Conservation (phyloP, 345 rosid genomes). For the Pelargonium nanum region DNA sequence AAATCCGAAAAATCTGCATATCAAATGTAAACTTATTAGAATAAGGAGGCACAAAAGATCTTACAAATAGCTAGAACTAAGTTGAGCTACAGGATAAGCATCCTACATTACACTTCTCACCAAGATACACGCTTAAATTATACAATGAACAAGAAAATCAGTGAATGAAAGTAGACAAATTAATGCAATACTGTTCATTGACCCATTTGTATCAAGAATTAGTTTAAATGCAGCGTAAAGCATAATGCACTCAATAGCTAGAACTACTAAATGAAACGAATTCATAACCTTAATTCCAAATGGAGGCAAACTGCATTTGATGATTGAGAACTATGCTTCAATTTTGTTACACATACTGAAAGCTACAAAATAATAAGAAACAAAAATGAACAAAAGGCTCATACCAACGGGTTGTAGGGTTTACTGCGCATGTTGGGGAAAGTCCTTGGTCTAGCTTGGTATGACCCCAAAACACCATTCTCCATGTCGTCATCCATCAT, state of each 20-base stretch:
- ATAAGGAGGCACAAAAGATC: not conserved
- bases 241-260: too few relatives aligned
- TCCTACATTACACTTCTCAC: too few relatives aligned
- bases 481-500: conserved; percentile 85
- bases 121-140: too few relatives aligned
- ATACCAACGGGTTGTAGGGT: conserved; percentile 65
- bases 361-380: not conserved
- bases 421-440: conserved; percentile 87
- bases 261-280: not conserved
- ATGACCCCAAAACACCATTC: conserved; percentile 62
- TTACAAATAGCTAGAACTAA: not conserved
- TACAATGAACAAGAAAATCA: too few relatives aligned
- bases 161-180: too few relatives aligned
- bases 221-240: too few relatives aligned
- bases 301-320: too few relatives aligned
- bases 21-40: not conserved
- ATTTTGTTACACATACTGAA: not conserved
- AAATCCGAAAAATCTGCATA: conserved; percentile 69
- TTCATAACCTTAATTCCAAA: not conserved
- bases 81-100: too few relatives aligned
- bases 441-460: conserved; percentile 66
- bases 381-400: conserved; percentile 6
- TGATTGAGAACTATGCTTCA: too few relatives aligned
- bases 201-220: too few relatives aligned
- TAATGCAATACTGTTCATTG: too few relatives aligned